These are phyloP conservation scores for Daphne laureola DNA, from an alignment of 441 rosid genomes.

Conservation along the genomic window DNA sequence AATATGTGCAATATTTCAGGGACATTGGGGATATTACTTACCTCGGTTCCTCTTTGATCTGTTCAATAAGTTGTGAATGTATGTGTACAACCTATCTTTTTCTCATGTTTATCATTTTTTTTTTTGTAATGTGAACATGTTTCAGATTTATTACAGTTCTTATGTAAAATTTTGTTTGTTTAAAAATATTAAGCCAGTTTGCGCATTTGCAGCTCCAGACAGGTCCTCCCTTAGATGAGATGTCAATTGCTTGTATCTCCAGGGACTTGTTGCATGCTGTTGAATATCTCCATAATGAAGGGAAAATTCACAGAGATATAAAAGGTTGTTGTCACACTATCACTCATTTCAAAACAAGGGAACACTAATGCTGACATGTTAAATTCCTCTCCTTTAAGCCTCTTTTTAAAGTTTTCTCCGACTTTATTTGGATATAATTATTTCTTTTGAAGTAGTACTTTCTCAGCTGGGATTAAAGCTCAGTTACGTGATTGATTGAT, in stretches of 20 bases:
- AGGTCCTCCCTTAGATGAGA: conserved; percentile 89
- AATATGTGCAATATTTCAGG: too few relatives aligned
- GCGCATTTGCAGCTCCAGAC: conserved; percentile 71
- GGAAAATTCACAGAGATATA: conserved; percentile 97
- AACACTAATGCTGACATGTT: too few relatives aligned
- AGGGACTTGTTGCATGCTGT: conserved; percentile 95
- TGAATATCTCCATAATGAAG: conserved; percentile 91
- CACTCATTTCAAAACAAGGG: too few relatives aligned
- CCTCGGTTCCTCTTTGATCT: too few relatives aligned
- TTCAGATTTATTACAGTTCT: conserved; percentile 1
- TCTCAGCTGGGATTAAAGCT: too few relatives aligned
- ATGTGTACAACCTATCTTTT: neutral
- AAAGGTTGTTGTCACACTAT: conserved; percentile 48
- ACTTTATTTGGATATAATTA: neutral
- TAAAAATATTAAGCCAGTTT: conserved; percentile 18
- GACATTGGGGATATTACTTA: too few relatives aligned
- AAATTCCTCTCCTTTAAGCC: neutral
- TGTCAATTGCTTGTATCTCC: conserved; percentile 83
- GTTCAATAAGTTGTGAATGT: too few relatives aligned
- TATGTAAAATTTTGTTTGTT: conserved; percentile 1
- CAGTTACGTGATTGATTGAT: too few relatives aligned
- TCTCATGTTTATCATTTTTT: neutral
- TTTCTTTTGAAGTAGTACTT: conserved; percentile 10
- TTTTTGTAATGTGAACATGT: too few relatives aligned
- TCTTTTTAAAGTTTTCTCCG: conserved; percentile 1